These are phyloP conservation scores for Emergomyces orientalis DNA, from an alignment of 2,329 filamentous ascomycete genomes.

Conservation along the genomic window DNA sequence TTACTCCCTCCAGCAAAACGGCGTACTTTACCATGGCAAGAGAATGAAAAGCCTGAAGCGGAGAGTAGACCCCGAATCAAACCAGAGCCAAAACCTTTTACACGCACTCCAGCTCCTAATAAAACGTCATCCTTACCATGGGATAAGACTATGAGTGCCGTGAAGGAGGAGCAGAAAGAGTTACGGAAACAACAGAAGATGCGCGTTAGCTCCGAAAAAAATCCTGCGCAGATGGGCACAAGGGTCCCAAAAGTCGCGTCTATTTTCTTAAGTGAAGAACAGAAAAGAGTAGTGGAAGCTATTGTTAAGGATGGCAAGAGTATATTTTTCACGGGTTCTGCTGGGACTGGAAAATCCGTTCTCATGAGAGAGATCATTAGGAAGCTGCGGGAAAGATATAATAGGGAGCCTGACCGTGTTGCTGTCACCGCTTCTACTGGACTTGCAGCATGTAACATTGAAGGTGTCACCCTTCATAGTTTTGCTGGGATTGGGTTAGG, in stretches of 20 bases:
- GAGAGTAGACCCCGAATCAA: constrained; percentile 2
- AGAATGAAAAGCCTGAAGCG: constrained; percentile 24
- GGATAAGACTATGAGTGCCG: constrained; percentile 63
- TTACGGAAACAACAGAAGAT: constrained; percentile 53
- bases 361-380: constrained; percentile 85
- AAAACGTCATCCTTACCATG: constrained; percentile 46
- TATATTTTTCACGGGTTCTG: constrained; percentile 96
- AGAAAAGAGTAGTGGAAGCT: constrained; percentile 70
- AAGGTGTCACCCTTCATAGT: constrained; percentile 89
- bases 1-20: constrained; percentile 28
- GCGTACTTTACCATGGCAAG: constrained; percentile 54
- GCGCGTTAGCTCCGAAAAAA: constrained; percentile 32
- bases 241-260: constrained; percentile 36
- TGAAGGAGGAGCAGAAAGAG: constrained; percentile 70
- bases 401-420: constrained; percentile 68
- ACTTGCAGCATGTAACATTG: constrained; percentile 91
- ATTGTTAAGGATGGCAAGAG: constrained; percentile 74
- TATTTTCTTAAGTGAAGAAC: constrained; percentile 74
- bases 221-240: constrained; percentile 17
- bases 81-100: constrained; percentile 21
- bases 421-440: constrained; percentile 94
- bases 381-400: constrained; percentile 66
- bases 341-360: constrained; percentile 93
- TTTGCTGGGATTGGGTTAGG: constrained; percentile 92
- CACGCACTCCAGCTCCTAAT: constrained; percentile 38